Conservation (phyloP, 2,329 filamentous ascomycete species). For the Penicillium sumatraense region DNA sequence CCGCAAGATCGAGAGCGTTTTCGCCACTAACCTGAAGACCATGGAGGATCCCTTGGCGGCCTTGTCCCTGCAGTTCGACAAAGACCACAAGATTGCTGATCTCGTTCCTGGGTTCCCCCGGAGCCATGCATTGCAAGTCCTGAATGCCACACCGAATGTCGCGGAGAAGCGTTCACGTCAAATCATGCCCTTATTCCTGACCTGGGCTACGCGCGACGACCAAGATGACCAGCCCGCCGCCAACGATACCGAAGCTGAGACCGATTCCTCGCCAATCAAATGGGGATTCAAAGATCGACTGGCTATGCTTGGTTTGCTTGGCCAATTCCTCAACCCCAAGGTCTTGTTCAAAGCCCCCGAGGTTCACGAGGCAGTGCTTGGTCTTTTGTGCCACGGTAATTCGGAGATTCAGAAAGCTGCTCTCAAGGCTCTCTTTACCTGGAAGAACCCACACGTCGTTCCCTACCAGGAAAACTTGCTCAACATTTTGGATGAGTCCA, state of each 20-base stretch:
- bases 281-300: slow-evolving; percentile 74
- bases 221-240: slow-evolving; percentile 41
- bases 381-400: slow-evolving; percentile 84
- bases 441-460: slow-evolving; percentile 78
- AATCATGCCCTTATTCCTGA: slow-evolving; percentile 82
- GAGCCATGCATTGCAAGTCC: slow-evolving; percentile 77
- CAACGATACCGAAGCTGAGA: slow-evolving; percentile 18
- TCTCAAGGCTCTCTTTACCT: slow-evolving; percentile 82
- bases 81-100: slow-evolving; percentile 55
- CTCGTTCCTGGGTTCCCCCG: slow-evolving; percentile 59
- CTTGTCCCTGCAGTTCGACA: slow-evolving; percentile 68
- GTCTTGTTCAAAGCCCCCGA: slow-evolving; percentile 78
- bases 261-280: slow-evolving; percentile 28
- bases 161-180: slow-evolving; percentile 86
- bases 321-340: slow-evolving; percentile 83
- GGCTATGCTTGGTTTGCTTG: slow-evolving; percentile 77
- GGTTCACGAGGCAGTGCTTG: slow-evolving; percentile 75
- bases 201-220: slow-evolving; percentile 69
- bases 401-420: slow-evolving; percentile 84
- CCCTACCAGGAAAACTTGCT: slow-evolving; percentile 84
- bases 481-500: slow-evolving; percentile 84
- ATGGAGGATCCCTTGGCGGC: slow-evolving; percentile 60
- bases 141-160: slow-evolving; percentile 72
- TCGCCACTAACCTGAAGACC: slow-evolving; percentile 57
- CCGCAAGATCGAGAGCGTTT: slow-evolving; percentile 59